phyloP scores from a whole-genome alignment of 179 eudicot species.

The Vitellaria paradoxa region DNA sequence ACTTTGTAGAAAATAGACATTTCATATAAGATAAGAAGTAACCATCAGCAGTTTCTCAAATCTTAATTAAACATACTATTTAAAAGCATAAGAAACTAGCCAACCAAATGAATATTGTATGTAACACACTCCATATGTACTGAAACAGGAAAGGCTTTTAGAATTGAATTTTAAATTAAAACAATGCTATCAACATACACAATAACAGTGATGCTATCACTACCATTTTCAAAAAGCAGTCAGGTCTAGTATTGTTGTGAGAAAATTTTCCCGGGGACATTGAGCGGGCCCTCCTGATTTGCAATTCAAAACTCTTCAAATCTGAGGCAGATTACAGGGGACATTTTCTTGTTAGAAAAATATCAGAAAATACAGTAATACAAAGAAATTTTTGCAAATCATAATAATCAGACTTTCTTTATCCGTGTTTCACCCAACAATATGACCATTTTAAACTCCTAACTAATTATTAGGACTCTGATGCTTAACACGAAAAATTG shows the following conservation, averaged over 20 bases:
- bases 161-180: neutral
- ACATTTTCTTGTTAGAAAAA: neutral
- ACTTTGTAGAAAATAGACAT: neutral
- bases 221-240: constrained; percentile 87
- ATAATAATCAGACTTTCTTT: neutral
- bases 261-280: constrained; percentile 66
- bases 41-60: neutral
- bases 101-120: neutral
- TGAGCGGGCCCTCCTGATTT: constrained; percentile 59
- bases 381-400: neutral
- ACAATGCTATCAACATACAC: neutral
- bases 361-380: neutral
- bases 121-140: neutral
- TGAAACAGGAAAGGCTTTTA: neutral
- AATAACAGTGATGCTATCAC: neutral
- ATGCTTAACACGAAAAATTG: neutral
- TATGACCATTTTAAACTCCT: neutral
- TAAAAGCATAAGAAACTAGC: neutral
- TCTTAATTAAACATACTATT: neutral
- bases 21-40: neutral
- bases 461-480: neutral
- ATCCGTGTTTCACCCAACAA: neutral
- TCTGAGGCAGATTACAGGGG: constrained; percentile 39
- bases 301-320: constrained; percentile 48
- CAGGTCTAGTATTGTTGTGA: constrained; percentile 61